Conservation (phyloP, 2,329 filamentous ascomycete species). For the Pochonia chlamydosporia region DNA sequence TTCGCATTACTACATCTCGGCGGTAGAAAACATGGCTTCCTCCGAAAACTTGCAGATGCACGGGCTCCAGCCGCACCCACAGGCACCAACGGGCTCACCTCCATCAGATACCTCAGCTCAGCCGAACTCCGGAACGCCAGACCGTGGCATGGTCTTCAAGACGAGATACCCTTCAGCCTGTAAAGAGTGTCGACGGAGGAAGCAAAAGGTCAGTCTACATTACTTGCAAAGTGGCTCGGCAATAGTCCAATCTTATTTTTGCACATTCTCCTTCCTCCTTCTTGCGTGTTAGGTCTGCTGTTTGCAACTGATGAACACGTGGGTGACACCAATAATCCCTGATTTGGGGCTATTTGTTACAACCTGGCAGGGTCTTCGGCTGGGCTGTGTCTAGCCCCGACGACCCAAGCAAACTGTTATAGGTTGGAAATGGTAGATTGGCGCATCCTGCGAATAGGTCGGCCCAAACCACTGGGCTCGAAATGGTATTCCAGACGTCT, state of each 20-base stretch:
- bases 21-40: constrained; percentile 11
- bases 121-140: neutral
- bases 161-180: constrained; percentile 34
- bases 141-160: constrained; percentile 12
- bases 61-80: constrained; percentile 8
- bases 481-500: no score
- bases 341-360: neutral
- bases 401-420: no score
- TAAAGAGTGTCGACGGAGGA: constrained; percentile 44
- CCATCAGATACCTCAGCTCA: constrained; percentile 9
- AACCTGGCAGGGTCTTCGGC: neutral
- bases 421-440: no score
- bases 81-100: constrained; percentile 5
- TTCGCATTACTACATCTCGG: neutral
- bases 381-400: neutral
- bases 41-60: constrained; percentile 26
- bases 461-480: no score
- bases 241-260: neutral
- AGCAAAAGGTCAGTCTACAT: constrained; percentile 38
- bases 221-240: neutral
- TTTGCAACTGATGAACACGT: neutral
- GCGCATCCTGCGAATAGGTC: no score
- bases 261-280: no score
- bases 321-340: neutral
- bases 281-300: no score